A percentile compares a stretch with the other conserved stretches of the same genome.
These are phyloP conservation scores for Aegilops longissima DNA, from an alignment of 176 grass and related monocot species.

Conservation along the genomic window DNA sequence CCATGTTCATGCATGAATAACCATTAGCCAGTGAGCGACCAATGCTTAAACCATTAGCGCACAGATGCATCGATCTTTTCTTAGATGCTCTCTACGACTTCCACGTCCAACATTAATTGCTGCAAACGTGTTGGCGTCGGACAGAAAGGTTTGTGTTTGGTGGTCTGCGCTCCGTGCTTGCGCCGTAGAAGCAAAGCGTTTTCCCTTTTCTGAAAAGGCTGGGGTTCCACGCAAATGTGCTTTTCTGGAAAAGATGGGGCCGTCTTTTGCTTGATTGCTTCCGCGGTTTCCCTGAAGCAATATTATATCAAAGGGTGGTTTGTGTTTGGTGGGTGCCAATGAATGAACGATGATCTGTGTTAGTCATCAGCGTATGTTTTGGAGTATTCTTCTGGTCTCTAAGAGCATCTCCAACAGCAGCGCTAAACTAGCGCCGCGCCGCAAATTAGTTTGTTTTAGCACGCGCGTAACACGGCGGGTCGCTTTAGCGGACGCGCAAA, in stretches of 20 bases:
- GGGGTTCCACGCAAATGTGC: too few relatives aligned
- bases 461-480: too few relatives aligned
- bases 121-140: not conserved
- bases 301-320: not conserved
- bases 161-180: not conserved
- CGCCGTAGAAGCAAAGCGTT: slow-evolving; percentile 18
- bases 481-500: too few relatives aligned
- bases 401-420: too few relatives aligned
- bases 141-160: not conserved
- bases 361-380: not conserved
- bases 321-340: not conserved
- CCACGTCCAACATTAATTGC: not conserved
- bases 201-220: too few relatives aligned
- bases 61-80: too few relatives aligned
- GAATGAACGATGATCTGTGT: not conserved
- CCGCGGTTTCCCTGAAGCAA: not conserved
- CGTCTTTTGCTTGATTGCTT: not conserved
- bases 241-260: not conserved
- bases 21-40: too few relatives aligned
- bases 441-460: too few relatives aligned
- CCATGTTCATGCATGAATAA: too few relatives aligned
- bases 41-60: too few relatives aligned
- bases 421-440: too few relatives aligned
- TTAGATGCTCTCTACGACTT: not conserved
- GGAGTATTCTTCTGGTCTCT: not conserved